Evolutionary conservation across 2,329 filamentous ascomycete genomes (phyloP).

Genomic region (Chaetomium sp.): DNA sequence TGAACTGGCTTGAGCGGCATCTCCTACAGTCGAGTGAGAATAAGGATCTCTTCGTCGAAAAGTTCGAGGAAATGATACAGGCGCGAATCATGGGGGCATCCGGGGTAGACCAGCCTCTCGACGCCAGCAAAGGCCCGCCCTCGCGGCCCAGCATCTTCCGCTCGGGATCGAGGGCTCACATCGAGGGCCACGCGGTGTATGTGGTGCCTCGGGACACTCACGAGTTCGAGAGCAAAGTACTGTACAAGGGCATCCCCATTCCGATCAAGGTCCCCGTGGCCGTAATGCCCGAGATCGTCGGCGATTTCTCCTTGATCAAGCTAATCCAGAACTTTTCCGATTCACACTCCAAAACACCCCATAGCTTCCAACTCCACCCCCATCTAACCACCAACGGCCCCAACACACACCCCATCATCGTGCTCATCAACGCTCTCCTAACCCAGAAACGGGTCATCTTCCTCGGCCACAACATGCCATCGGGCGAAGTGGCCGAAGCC

Average conservation of each 20-base stretch:
- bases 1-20: constrained; percentile 77
- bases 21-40: constrained; percentile 86
- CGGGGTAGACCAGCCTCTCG: constrained; percentile 38
- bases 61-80: constrained; percentile 91
- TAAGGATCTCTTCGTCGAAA: constrained; percentile 94
- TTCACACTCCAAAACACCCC: constrained; percentile 72
- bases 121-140: constrained; percentile 43
- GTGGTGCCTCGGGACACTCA: constrained; percentile 87
- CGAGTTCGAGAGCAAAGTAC: constrained; percentile 91
- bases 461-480: constrained; percentile 88
- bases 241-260: constrained; percentile 94
- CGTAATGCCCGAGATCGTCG: constrained; percentile 89
- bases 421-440: constrained; percentile 86
- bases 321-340: constrained; percentile 91
- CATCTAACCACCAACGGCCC: constrained; percentile 90
- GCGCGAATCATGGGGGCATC: constrained; percentile 66
- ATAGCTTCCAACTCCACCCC: constrained; percentile 78
- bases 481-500: constrained; percentile 94
- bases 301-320: constrained; percentile 95
- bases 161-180: constrained; percentile 56
- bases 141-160: constrained; percentile 47
- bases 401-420: constrained; percentile 87
- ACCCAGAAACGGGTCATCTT: constrained; percentile 97
- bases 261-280: constrained; percentile 95
- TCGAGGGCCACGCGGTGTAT: constrained; percentile 60